A percentile compares a stretch with the other conserved stretches of the same genome.
Conservation (phyloP, 768 basidiomycete species). For the Naganishia kalamii region DNA sequence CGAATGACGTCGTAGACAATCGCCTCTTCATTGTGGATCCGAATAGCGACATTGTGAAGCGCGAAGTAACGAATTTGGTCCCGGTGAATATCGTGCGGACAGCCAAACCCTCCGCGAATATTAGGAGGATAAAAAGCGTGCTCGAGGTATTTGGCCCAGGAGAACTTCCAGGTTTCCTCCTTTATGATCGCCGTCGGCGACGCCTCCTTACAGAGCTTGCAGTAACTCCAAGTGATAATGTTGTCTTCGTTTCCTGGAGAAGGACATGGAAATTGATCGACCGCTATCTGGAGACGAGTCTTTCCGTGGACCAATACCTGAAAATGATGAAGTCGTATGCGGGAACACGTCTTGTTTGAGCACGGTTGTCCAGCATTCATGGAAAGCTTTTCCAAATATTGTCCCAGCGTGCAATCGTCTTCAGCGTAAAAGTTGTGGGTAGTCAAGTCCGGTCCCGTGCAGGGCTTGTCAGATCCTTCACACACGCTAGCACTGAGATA, state of each 20-base stretch:
- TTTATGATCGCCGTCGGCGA: constrained; percentile 82
- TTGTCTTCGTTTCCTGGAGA: constrained; percentile 52
- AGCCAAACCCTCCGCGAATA: constrained; percentile 77
- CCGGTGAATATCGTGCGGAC: constrained; percentile 88
- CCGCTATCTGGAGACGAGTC: constrained; percentile 70
- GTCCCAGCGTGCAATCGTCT: constrained; percentile 85
- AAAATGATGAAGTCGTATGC: constrained; percentile 74
- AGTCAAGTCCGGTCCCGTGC: constrained; percentile 56
- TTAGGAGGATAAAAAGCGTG: constrained; percentile 86
- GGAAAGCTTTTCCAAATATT: constrained; percentile 75
- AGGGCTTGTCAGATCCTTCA: constrained; percentile 68
- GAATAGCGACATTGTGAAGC: constrained; percentile 52
- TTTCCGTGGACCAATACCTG: constrained; percentile 87
- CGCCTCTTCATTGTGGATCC: constrained; percentile 79
- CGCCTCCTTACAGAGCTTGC: constrained; percentile 69
- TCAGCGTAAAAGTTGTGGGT: constrained; percentile 85
- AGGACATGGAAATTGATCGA: constrained; percentile 60
- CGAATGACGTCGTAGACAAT: constrained; percentile 78
- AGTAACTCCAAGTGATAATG: constrained; percentile 79
- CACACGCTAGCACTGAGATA: constrained; percentile 76
- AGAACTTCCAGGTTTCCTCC: constrained; percentile 86
- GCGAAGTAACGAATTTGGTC: constrained; percentile 91
- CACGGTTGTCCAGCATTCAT: constrained; percentile 57
- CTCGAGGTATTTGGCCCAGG: constrained; percentile 92
- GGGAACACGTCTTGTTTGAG: constrained; percentile 73